These are phyloP conservation scores for Fusarium globosum DNA, from an alignment of 2,329 filamentous ascomycete genomes.

Conservation along the genomic window DNA sequence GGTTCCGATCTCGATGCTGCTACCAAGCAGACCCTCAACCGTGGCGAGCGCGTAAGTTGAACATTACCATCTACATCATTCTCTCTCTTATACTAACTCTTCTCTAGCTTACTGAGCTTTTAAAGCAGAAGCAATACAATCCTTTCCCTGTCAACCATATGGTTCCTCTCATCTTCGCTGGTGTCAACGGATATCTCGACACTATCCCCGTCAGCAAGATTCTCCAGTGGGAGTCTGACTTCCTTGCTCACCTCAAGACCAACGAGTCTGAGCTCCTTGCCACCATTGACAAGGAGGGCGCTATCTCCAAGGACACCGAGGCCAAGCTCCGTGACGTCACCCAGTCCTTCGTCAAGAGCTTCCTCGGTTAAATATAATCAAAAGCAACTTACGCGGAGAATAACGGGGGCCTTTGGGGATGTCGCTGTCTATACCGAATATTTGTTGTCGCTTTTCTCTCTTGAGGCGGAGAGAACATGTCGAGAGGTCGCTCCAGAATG, in stretches of 20 bases:
- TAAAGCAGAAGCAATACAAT: slow-evolving; percentile 99
- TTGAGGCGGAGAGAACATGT: slow-evolving; percentile 58
- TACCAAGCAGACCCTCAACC: slow-evolving; percentile 97
- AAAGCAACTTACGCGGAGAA: slow-evolving; percentile 46
- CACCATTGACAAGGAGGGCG: slow-evolving; percentile 94
- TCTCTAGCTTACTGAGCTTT: slow-evolving; percentile 85
- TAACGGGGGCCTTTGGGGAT: slow-evolving; percentile 51
- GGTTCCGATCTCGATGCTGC: slow-evolving; percentile 99
- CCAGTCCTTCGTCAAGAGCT: slow-evolving; percentile 91
- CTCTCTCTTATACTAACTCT: slow-evolving; percentile 34
- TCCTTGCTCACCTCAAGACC: slow-evolving; percentile 89
- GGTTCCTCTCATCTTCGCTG: slow-evolving; percentile 98
- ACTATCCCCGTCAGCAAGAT: slow-evolving; percentile 89
- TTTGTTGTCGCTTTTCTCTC: slow-evolving; percentile 59
- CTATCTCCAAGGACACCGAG: slow-evolving; percentile 94
- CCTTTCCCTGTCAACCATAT: slow-evolving; percentile 92
- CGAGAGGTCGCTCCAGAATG: slow-evolving; percentile 59
- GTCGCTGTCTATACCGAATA: slow-evolving; percentile 61
- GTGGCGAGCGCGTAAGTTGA: slow-evolving; percentile 92
- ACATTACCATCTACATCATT: not conserved
- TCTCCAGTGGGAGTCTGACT: slow-evolving; percentile 92
- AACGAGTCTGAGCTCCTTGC: slow-evolving; percentile 87
- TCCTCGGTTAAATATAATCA: slow-evolving; percentile 66
- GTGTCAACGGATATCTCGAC: slow-evolving; percentile 98
- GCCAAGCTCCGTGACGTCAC: slow-evolving; percentile 82